phyloP scores from a whole-genome alignment of 2,329 filamentous ascomycete genomes.

The Diaporthe sp. region DNA sequence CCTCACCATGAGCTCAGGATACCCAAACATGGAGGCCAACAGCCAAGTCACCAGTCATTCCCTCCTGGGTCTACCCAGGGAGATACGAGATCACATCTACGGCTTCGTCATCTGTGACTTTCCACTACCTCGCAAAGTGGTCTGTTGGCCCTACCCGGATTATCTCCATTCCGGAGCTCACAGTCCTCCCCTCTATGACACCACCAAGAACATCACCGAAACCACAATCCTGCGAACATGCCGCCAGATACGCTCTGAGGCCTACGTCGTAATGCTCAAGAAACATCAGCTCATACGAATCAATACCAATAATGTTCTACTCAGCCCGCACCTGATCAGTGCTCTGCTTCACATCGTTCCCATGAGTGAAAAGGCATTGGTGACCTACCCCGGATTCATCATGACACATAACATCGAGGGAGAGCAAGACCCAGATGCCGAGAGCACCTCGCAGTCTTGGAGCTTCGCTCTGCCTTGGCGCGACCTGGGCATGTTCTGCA shows the following conservation, averaged over 20 bases:
- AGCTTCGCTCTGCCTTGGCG: neutral
- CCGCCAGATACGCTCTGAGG: neutral
- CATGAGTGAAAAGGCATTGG: neutral
- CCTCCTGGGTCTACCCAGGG: neutral
- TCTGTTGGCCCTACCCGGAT: conserved; percentile 15
- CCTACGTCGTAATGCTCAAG: neutral
- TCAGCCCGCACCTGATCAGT: conserved; percentile 2
- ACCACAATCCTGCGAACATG: neutral
- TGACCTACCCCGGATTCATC: neutral
- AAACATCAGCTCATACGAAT: conserved; percentile 8
- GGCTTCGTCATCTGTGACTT: neutral
- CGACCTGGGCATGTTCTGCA: conserved; percentile 4
- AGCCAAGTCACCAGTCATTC: neutral
- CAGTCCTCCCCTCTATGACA: neutral
- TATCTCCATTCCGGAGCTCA: neutral
- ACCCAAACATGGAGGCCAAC: neutral
- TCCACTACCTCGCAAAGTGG: neutral
- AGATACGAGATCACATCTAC: conserved; percentile 11
- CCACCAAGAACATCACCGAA: neutral
- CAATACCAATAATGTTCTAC: neutral
- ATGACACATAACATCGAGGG: conserved; percentile 19
- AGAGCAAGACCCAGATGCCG: neutral
- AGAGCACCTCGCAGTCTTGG: neutral
- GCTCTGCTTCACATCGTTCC: neutral
- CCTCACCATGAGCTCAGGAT: no score